Base-by-base conservation (phyloP, 371 early-diverging fungal genomes). In the Apophysomyces variabilis region DNA sequence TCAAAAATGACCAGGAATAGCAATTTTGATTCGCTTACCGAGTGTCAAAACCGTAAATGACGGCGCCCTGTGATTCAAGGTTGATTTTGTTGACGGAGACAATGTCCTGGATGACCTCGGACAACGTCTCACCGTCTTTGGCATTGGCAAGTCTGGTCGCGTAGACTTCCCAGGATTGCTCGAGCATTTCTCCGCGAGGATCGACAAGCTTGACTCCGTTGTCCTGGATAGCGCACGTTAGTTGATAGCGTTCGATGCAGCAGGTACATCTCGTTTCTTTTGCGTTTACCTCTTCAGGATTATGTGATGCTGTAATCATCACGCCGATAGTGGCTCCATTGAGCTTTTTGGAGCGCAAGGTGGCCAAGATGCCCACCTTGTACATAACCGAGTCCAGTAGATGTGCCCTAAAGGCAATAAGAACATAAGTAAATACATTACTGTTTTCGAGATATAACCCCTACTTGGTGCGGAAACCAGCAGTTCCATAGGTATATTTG, bases 141-240 rank as follows among this genome's bases (percentile, higher is more conserved):
- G 95, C 94, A 78, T 99, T 99, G 61, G 99, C 97, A 39, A 99
- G 78, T 59, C 87, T 78, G 32, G 96, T 95, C 43, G 96, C 96
- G 76, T 95, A 90, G 7, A 71, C 82, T 79, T 99, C 99, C 99
- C 99, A 99, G n/a, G 89, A 84, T 78, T 92, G 92, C 69, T 92
- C 92, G 41, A 99, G 85, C 99, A 99, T 99, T 82, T 99, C 99
- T 61, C 99, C 99, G 71, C 92, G 87, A 65, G 98, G 97, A 78
- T 99, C 99, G 13, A 99, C 97, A 60, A 99, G 86, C 79, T 99
- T 99, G 72, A 99, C 95, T 61, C 99, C 99, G 76, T 99, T 99
- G 84, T 99, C 99, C 87, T 92, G 70, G n/a, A 56, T 66, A 43
- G 5, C 39, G 32, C 32, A 26, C 32, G 32, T 26, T 44, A 44